Percentiles rank a stretch among this genome's conserved stretches.
These are phyloP conservation scores for Neoboletus subvelutipes DNA, from an alignment of 768 basidiomycete genomes.

Conservation along the genomic window DNA sequence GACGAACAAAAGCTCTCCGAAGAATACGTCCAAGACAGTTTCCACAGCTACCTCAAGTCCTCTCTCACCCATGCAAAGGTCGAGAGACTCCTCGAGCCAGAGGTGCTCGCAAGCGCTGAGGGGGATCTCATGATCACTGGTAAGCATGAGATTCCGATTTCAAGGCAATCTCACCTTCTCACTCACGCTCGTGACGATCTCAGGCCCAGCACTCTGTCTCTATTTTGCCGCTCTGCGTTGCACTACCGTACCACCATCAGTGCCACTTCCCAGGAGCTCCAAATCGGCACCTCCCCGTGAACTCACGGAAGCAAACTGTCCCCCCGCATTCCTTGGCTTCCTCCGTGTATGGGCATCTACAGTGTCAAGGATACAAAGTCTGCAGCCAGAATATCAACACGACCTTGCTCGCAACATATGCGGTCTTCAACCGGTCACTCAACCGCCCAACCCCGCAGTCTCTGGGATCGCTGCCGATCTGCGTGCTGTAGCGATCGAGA, in stretches of 20 bases:
- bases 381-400: constrained; percentile 66
- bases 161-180: not conserved
- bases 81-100: constrained; percentile 70
- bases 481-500: constrained; percentile 84
- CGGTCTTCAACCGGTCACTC: constrained; percentile 44
- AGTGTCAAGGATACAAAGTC: constrained; percentile 62
- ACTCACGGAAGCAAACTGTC: constrained; percentile 68
- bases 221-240: constrained; percentile 83
- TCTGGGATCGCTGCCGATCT: constrained; percentile 74
- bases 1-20: constrained; percentile 52
- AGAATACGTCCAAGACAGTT: constrained; percentile 68
- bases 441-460: constrained; percentile 43
- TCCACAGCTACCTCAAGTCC: constrained; percentile 80
- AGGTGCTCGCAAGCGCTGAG: constrained; percentile 74
- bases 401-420: constrained; percentile 84
- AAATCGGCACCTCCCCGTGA: constrained; percentile 52
- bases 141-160: constrained; percentile 26
- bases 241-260: constrained; percentile 74
- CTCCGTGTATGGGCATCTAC: constrained; percentile 69
- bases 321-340: constrained; percentile 63
- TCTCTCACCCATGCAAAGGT: constrained; percentile 76
- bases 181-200: not conserved
- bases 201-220: constrained; percentile 78
- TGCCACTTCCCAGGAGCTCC: constrained; percentile 64
- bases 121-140: constrained; percentile 86